phyloP scores from a whole-genome alignment of 2,329 filamentous ascomycete species.

The Xylariaceae sp. region DNA sequence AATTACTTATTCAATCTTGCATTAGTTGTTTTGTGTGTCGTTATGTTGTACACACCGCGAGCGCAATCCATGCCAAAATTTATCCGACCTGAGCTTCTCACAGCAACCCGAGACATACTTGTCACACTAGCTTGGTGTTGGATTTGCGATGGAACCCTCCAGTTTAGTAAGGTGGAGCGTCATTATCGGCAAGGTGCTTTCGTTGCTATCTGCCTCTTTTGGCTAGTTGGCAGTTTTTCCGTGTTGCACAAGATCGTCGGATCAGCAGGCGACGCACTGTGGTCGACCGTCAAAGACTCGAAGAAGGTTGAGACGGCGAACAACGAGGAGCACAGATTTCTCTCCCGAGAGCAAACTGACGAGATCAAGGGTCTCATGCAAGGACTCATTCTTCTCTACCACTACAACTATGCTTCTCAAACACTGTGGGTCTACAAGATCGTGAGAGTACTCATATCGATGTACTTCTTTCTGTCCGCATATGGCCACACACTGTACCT shows the following conservation, averaged over 20 bases:
- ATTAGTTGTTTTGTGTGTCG: slow-evolving; percentile 41
- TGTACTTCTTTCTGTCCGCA: slow-evolving; percentile 68
- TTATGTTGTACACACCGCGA: slow-evolving; percentile 33
- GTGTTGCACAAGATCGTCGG: slow-evolving; percentile 24
- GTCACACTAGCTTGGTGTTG: slow-evolving; percentile 53
- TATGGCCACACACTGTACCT: slow-evolving; percentile 69
- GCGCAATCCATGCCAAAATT: slow-evolving; percentile 34
- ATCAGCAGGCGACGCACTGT: slow-evolving; percentile 12
- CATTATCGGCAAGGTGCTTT: slow-evolving; percentile 46
- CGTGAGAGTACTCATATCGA: slow-evolving; percentile 59
- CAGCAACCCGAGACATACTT: slow-evolving; percentile 32
- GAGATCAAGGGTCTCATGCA: slow-evolving; percentile 75
- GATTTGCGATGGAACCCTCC: slow-evolving; percentile 59
- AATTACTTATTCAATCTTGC: slow-evolving; percentile 47
- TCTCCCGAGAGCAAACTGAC: slow-evolving; percentile 63
- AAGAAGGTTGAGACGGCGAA: slow-evolving; percentile 20
- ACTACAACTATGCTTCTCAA: slow-evolving; percentile 62
- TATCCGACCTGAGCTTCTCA: slow-evolving; percentile 21
- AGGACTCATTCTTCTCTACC: slow-evolving; percentile 59
- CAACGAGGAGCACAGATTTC: slow-evolving; percentile 46
- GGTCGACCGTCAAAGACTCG: slow-evolving; percentile 21
- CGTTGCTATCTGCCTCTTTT: slow-evolving; percentile 35
- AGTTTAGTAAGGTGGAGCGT: slow-evolving; percentile 60
- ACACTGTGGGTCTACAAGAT: slow-evolving; percentile 60
- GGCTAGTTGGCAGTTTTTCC: slow-evolving; percentile 36